Evolutionary conservation across 768 basidiomycete species (phyloP).

Genomic region (Boletellus sp.): DNA sequence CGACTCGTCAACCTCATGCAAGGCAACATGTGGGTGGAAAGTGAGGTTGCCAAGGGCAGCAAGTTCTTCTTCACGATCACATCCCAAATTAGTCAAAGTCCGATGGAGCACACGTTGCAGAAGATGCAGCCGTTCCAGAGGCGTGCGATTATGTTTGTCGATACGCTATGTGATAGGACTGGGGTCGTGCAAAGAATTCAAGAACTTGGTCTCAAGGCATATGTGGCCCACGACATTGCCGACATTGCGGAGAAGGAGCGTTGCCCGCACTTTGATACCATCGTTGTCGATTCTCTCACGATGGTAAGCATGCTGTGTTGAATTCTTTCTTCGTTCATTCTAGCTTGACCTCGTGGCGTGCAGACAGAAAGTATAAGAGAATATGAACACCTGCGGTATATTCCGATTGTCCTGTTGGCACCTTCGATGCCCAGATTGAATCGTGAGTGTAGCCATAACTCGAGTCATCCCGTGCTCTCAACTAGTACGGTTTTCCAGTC

Average conservation of each 20-base stretch:
- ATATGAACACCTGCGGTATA: constrained; percentile 91
- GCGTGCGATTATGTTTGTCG: constrained; percentile 87
- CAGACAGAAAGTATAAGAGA: constrained; percentile 90
- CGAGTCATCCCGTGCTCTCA: constrained; percentile 4
- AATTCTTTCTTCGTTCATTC: background rate
- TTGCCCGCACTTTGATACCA: constrained; percentile 89
- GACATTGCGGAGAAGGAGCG: constrained; percentile 79
- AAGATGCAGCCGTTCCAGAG: constrained; percentile 88
- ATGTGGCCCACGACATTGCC: constrained; percentile 71
- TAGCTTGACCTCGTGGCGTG: constrained; percentile 16
- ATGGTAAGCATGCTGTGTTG: constrained; percentile 54
- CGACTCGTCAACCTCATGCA: constrained; percentile 96
- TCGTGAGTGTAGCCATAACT: constrained; percentile 42
- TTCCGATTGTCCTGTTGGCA: constrained; percentile 88
- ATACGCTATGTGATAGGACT: constrained; percentile 73
- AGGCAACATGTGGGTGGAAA: constrained; percentile 98
- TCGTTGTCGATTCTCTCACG: constrained; percentile 85
- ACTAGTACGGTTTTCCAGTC: constrained; percentile 41
- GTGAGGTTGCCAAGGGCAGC: constrained; percentile 87
- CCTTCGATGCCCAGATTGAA: constrained; percentile 75
- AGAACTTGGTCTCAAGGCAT: constrained; percentile 75
- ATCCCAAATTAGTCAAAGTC: constrained; percentile 73
- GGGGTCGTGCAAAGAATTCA: constrained; percentile 73
- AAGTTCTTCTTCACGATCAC: constrained; percentile 97
- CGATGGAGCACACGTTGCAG: constrained; percentile 64